These are phyloP conservation scores for Verticillium nubilum DNA, from an alignment of 2,329 filamentous ascomycete species.

Conservation along the genomic window DNA sequence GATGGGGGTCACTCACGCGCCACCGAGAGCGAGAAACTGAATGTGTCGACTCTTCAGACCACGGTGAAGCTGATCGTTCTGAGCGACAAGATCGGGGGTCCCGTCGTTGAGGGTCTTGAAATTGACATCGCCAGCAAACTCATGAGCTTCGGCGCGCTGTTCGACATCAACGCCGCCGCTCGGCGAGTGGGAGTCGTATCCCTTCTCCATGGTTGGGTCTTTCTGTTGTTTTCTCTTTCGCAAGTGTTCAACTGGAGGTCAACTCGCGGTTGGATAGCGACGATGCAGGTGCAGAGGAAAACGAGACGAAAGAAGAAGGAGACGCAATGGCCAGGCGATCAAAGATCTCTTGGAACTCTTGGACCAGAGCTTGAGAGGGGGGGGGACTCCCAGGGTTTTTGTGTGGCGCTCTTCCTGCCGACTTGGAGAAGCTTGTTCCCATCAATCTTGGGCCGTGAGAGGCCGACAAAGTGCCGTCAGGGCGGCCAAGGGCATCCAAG, in stretches of 20 bases:
- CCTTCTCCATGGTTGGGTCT: conserved; percentile 1
- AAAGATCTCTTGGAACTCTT: background rate
- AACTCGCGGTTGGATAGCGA: background rate
- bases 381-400: background rate
- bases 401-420: background rate
- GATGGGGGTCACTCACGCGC: conserved; percentile 24
- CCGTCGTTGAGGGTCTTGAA: conserved; percentile 15
- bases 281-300: background rate
- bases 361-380: background rate
- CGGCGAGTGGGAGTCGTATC: background rate
- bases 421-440: conserved; percentile 3
- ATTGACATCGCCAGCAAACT: conserved; percentile 12
- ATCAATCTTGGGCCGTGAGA: background rate
- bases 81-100: conserved; percentile 26
- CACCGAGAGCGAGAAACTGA: conserved; percentile 53
- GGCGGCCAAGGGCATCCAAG: background rate
- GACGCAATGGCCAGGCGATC: background rate
- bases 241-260: too few relatives aligned
- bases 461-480: conserved; percentile 1
- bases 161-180: conserved; percentile 10
- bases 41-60: conserved; percentile 56
- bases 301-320: background rate
- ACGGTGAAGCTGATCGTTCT: conserved; percentile 43
- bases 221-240: too few relatives aligned
- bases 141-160: conserved; percentile 12